Evolutionary conservation across 2,329 filamentous ascomycete species (phyloP), one percentile per base, ranked within the genome.

Genomic region (Penicillium sp.): DNA sequence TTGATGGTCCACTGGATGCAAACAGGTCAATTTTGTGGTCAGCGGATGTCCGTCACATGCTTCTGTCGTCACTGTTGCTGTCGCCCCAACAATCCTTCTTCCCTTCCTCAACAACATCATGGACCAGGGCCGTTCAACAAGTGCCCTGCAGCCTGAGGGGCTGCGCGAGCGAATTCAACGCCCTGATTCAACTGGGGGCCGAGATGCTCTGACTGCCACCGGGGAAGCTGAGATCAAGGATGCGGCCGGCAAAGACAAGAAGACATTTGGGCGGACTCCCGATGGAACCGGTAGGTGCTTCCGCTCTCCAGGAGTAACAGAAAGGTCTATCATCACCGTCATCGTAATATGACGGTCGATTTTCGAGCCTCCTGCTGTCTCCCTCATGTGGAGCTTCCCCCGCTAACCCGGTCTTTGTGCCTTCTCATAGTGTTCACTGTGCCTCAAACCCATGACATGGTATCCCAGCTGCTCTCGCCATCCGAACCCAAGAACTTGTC

Each of bases 401-500:
- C 43, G 60, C 49, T 62, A 67, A 60, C 59, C 63, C 37, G 63
- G 52, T 59, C 46, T 19, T 19, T 18, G 52, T 33, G 33, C 48
- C 29, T 36, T 31, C 46, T n/a, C 23, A 48, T 42, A 97, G 94
- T 96, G 67, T 99, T 99, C 72, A 89, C 91, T 54, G 94, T 99
- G 51, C 94, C 94, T 44, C 88, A 91, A 59, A 99, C 94, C 52
- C 92, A 97, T 81, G 94, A 99, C 77, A 97, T 99, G 94, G 93
- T 99, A 65, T 96, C 93, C 48, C 94, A 97, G 77, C 84, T 99
- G 51, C 86, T 99, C 65, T 94, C 95, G 67, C 94, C 94, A 48
- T 90, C 89, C 63, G 89, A 97, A 71, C 92, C 94, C 49, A 99
- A 99, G 81, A 97, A 97, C 72, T 73, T 95, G 34, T 94, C 92